These are phyloP conservation scores for Alternaria arbusti DNA, from an alignment of 2,329 filamentous ascomycete genomes.

Conservation along the genomic window DNA sequence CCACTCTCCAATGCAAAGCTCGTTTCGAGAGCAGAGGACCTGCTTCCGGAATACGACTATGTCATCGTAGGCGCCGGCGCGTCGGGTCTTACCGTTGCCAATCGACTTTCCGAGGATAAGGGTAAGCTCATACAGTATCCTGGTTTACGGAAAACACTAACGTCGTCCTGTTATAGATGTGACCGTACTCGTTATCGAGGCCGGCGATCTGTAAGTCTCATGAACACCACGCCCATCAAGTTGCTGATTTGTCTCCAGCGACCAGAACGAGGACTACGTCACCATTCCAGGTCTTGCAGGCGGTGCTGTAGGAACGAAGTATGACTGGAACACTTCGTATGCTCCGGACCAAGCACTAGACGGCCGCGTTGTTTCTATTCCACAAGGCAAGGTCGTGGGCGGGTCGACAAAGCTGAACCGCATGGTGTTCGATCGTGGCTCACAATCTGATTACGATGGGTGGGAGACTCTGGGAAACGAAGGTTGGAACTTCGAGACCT, in stretches of 20 bases:
- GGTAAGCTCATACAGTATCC: conserved; percentile 5
- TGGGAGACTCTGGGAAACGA: conserved; percentile 34
- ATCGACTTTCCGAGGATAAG: conserved; percentile 32
- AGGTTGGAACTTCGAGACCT: conserved; percentile 35
- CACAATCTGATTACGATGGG: conserved; percentile 39
- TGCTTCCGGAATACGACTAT: conserved; percentile 33
- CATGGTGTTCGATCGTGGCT: conserved; percentile 38
- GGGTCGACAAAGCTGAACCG: conserved; percentile 49
- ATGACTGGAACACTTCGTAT: conserved; percentile 35
- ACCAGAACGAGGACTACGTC: conserved; percentile 28
- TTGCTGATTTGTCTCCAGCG: conserved; percentile 17
- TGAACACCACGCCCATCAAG: neutral
- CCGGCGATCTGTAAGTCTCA: conserved; percentile 26
- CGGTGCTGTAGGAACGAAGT: conserved; percentile 30
- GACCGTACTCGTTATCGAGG: conserved; percentile 32
- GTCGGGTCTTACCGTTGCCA: conserved; percentile 36
- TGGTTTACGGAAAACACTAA: neutral
- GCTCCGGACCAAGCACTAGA: conserved; percentile 14
- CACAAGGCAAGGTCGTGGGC: conserved; percentile 31
- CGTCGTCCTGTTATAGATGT: conserved; percentile 7
- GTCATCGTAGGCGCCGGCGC: conserved; percentile 36
- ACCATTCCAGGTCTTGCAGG: conserved; percentile 34
- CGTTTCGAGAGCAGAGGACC: conserved; percentile 15
- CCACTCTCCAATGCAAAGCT: conserved; percentile 23
- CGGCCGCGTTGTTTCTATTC: conserved; percentile 18